Conservation (phyloP, 1,139 yeast species). For the Nadsonia commutata region DNA sequence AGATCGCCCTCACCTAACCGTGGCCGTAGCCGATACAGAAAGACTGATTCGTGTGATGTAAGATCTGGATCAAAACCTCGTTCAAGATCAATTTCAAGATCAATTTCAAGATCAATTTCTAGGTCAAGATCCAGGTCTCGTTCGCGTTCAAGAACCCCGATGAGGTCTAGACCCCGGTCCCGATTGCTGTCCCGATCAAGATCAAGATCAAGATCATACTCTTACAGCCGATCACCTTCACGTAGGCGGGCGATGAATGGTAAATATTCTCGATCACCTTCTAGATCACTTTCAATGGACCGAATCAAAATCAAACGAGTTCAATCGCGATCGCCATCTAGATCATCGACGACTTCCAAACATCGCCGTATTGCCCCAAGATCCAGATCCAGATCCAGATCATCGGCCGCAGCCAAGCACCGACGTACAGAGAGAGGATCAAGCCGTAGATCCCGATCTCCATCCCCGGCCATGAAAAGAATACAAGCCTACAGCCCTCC, state of each 20-base stretch:
- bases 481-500: slow-evolving; percentile 7
- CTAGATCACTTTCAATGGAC: not conserved
- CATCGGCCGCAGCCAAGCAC: not conserved
- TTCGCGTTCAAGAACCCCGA: slow-evolving; percentile 11
- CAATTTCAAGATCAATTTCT: slow-evolving; percentile 6
- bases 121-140: slow-evolving; percentile 8
- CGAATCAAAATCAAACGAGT: not conserved
- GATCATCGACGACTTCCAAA: not conserved
- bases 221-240: slow-evolving; percentile 1
- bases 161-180: slow-evolving; percentile 9
- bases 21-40: not conserved
- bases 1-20: slow-evolving; percentile 1
- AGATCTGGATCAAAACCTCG: slow-evolving; percentile 1
- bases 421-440: not conserved
- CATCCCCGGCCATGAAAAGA: not conserved
- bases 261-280: slow-evolving; percentile 5
- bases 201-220: slow-evolving; percentile 8
- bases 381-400: not conserved
- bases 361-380: not conserved
- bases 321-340: not conserved
- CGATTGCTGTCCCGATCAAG: slow-evolving; percentile 9
- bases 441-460: not conserved
- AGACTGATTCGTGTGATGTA: not conserved
- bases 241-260: not conserved
- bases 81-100: not conserved